phyloP scores from a whole-genome alignment of 1,284 basidiomycete genomes.

The Ganoderma sinense region DNA sequence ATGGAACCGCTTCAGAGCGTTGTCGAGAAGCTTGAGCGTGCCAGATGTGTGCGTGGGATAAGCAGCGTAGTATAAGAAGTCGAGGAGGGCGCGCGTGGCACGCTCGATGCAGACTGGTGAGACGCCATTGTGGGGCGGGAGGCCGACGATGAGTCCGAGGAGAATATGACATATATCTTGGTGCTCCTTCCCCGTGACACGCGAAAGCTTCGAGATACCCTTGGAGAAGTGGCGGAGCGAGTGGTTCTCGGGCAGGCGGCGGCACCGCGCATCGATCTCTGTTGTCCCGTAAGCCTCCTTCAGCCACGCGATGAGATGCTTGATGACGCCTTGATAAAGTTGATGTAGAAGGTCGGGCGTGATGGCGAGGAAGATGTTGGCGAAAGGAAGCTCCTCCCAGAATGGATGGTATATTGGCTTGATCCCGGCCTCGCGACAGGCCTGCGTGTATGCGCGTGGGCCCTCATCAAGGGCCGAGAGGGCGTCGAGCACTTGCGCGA shows the following conservation, averaged over 20 bases:
- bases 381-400: conserved; percentile 38
- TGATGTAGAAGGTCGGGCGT: conserved; percentile 38
- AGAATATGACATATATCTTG: conserved; percentile 30
- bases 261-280: too few relatives aligned
- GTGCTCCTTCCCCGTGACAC: conserved; percentile 33
- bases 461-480: too few relatives aligned
- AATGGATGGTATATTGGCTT: too few relatives aligned
- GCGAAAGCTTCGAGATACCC: conserved; percentile 41
- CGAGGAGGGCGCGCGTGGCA: conserved; percentile 32
- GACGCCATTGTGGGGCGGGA: conserved; percentile 14
- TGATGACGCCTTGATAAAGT: conserved; percentile 36
- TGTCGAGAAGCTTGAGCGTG: conserved; percentile 34
- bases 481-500: too few relatives aligned
- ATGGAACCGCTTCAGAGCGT: conserved; percentile 39
- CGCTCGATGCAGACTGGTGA: conserved; percentile 19
- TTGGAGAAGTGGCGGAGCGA: conserved; percentile 47
- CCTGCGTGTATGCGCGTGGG: too few relatives aligned
- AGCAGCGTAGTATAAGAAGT: conserved; percentile 39
- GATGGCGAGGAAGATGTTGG: conserved; percentile 34
- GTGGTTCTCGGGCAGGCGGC: conserved; percentile 49
- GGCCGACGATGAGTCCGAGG: conserved; percentile 27
- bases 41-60: conserved; percentile 35
- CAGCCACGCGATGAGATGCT: too few relatives aligned
- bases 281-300: too few relatives aligned
- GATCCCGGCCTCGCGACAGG: too few relatives aligned